phyloP scores from a whole-genome alignment of 2,329 filamentous ascomycete genomes.

The Aspergillus eucalypticola region DNA sequence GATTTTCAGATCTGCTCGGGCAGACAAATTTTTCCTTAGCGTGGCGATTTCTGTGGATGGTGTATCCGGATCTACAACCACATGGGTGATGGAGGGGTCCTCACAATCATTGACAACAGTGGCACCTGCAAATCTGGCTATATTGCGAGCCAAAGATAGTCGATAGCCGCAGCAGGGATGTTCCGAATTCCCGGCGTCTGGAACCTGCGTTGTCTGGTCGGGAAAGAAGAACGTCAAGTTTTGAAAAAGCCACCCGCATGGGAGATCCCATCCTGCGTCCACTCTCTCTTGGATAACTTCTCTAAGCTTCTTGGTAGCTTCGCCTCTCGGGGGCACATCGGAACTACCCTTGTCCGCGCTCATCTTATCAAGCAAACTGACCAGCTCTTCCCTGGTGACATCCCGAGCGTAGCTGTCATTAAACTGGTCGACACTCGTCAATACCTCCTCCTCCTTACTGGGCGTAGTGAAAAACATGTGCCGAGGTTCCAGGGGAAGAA shows the following conservation, averaged over 20 bases:
- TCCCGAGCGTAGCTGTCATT: slow-evolving; percentile 83
- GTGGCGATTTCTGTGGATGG: slow-evolving; percentile 45
- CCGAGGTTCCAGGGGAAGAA: slow-evolving; percentile 65
- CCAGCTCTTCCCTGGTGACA: slow-evolving; percentile 64
- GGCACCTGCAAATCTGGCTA: slow-evolving; percentile 71
- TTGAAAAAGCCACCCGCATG: slow-evolving; percentile 52
- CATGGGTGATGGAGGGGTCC: slow-evolving; percentile 66
- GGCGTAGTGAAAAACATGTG: slow-evolving; percentile 74
- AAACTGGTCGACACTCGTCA: slow-evolving; percentile 69
- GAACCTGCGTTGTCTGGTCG: slow-evolving; percentile 9
- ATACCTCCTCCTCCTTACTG: slow-evolving; percentile 55
- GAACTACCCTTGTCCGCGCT: slow-evolving; percentile 21
- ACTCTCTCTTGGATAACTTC: slow-evolving; percentile 54
- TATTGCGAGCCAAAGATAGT: slow-evolving; percentile 54
- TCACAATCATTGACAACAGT: slow-evolving; percentile 53
- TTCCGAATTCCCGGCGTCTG: slow-evolving; percentile 5
- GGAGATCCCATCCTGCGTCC: slow-evolving; percentile 31
- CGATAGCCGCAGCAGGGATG: slow-evolving; percentile 4
- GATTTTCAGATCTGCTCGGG: slow-evolving; percentile 46
- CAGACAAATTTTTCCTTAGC: slow-evolving; percentile 33
- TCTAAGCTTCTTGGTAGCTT: slow-evolving; percentile 58
- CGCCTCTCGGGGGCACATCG: slow-evolving; percentile 46
- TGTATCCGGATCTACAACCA: slow-evolving; percentile 60
- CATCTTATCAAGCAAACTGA: slow-evolving; percentile 43
- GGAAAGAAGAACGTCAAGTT: slow-evolving; percentile 49